These are phyloP conservation scores for Nothophaeocryptopus gaeumannii DNA, from an alignment of 2,329 filamentous ascomycete genomes.

Conservation along the genomic window DNA sequence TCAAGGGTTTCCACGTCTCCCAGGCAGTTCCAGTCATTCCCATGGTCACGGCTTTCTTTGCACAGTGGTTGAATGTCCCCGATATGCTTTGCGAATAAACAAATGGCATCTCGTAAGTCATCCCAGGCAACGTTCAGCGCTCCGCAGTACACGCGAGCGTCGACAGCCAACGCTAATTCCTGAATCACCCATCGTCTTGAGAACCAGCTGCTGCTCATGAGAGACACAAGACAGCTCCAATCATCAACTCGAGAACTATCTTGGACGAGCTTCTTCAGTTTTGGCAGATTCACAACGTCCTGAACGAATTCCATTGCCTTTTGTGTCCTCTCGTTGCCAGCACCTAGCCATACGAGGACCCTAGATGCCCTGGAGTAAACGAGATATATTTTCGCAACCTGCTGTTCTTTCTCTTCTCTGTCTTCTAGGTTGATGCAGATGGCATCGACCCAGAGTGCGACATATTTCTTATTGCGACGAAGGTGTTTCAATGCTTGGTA, in stretches of 20 bases:
- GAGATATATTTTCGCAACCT: slow-evolving; percentile 14
- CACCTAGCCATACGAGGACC: slow-evolving; percentile 18
- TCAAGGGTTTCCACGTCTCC: slow-evolving; percentile 1
- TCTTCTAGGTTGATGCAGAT: slow-evolving; percentile 21
- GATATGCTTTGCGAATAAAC: slow-evolving; percentile 3
- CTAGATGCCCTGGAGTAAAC: slow-evolving; percentile 13
- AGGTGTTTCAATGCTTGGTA: not conserved
- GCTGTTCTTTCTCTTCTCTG: slow-evolving; percentile 10
- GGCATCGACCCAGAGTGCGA: slow-evolving; percentile 18
- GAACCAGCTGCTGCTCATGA: slow-evolving; percentile 15
- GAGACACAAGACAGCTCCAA: slow-evolving; percentile 8
- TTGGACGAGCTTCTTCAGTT: not conserved
- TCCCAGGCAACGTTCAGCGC: slow-evolving; percentile 8
- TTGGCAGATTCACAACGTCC: slow-evolving; percentile 1
- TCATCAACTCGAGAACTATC: not conserved
- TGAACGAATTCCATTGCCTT: slow-evolving; percentile 6
- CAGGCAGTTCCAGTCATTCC: not conserved
- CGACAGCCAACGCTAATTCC: slow-evolving; percentile 12
- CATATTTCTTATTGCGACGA: not conserved
- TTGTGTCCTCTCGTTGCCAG: slow-evolving; percentile 1
- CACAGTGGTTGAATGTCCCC: slow-evolving; percentile 6
- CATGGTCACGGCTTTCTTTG: not conserved
- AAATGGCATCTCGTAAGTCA: slow-evolving; percentile 12
- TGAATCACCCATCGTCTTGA: slow-evolving; percentile 19
- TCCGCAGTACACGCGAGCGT: slow-evolving; percentile 10